Conservation (phyloP, 1,284 basidiomycete species). For the Pyrrhoderma lamaoense region DNA sequence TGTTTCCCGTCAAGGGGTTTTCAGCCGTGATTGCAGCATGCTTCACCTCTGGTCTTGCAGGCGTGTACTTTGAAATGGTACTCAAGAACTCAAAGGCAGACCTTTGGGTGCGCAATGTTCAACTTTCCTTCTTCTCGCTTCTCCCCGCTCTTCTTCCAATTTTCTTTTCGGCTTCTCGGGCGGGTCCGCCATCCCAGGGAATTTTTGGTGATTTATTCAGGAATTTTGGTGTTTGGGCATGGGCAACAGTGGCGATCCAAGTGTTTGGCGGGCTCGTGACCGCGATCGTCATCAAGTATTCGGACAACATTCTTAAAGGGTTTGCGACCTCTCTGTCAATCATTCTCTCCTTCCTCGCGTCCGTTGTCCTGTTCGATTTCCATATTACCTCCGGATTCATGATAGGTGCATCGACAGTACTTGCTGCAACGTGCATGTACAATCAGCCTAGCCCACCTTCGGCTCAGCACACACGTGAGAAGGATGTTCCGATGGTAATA, state of each 20-base stretch:
- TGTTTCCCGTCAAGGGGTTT: slow-evolving; percentile 84
- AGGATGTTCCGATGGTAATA: slow-evolving; percentile 1
- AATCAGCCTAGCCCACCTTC: slow-evolving; percentile 46
- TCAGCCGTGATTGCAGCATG: slow-evolving; percentile 86
- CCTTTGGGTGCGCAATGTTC: slow-evolving; percentile 95
- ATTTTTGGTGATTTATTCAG: slow-evolving; percentile 47
- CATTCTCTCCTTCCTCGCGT: slow-evolving; percentile 87
- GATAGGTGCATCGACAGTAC: slow-evolving; percentile 74
- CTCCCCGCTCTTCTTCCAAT: slow-evolving; percentile 85
- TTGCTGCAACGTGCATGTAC: slow-evolving; percentile 86
- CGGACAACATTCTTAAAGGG: slow-evolving; percentile 87
- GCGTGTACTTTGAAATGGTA: slow-evolving; percentile 98
- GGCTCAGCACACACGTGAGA: slow-evolving; percentile 5
- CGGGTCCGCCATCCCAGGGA: slow-evolving; percentile 13
- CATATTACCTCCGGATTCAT: slow-evolving; percentile 80
- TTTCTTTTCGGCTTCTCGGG: slow-evolving; percentile 46
- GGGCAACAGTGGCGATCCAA: slow-evolving; percentile 85
- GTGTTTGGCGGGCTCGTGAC: slow-evolving; percentile 88
- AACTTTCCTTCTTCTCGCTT: slow-evolving; percentile 90
- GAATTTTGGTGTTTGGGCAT: slow-evolving; percentile 86
- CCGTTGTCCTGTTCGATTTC: slow-evolving; percentile 84
- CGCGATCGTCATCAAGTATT: slow-evolving; percentile 80
- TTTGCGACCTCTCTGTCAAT: slow-evolving; percentile 93
- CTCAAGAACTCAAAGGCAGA: slow-evolving; percentile 86
- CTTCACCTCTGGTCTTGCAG: slow-evolving; percentile 95